These are phyloP conservation scores for Schizosaccharomyces japonicus DNA, from an alignment of 805 yeast species.

Conservation along the genomic window DNA sequence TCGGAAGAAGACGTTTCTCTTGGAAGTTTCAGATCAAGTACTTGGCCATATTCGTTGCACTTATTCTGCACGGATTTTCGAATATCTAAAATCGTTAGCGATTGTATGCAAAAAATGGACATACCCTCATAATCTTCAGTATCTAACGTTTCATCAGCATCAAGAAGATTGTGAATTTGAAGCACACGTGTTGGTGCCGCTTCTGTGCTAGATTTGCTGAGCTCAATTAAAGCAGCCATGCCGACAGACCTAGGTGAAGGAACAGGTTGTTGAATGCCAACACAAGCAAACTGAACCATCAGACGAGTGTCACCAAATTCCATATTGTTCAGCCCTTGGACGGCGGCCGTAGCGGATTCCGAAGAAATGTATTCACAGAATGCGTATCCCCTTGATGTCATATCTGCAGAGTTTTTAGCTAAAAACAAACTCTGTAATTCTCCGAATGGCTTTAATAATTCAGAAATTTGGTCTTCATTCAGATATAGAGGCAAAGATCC, in stretches of 20 bases:
- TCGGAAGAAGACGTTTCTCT: constrained; percentile 26
- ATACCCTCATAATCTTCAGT: constrained; percentile 20
- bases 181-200: constrained; percentile 24
- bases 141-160: constrained; percentile 37
- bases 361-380: constrained; percentile 25
- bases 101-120: neutral
- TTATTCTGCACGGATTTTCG: constrained; percentile 28
- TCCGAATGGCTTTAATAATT: constrained; percentile 22
- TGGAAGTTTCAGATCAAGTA: constrained; percentile 35
- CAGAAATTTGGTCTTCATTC: constrained; percentile 22
- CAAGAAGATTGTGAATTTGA: constrained; percentile 40
- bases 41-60: constrained; percentile 27
- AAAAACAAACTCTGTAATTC: constrained; percentile 21
- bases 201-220: constrained; percentile 12
- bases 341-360: constrained; percentile 13
- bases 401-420: constrained; percentile 22
- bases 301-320: constrained; percentile 19
- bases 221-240: constrained; percentile 14
- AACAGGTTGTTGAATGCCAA: constrained; percentile 12
- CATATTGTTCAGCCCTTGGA: constrained; percentile 18
- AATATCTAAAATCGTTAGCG: constrained; percentile 17
- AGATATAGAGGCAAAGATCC: constrained; percentile 23
- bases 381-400: constrained; percentile 32
- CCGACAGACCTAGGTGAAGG: constrained; percentile 11
- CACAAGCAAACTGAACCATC: constrained; percentile 20